Percentiles rank a stretch among this genome's conserved stretches.
phyloP scores from a whole-genome alignment of 108 stramenopile genomes.

The Cyclostephanos invisitatus region DNA sequence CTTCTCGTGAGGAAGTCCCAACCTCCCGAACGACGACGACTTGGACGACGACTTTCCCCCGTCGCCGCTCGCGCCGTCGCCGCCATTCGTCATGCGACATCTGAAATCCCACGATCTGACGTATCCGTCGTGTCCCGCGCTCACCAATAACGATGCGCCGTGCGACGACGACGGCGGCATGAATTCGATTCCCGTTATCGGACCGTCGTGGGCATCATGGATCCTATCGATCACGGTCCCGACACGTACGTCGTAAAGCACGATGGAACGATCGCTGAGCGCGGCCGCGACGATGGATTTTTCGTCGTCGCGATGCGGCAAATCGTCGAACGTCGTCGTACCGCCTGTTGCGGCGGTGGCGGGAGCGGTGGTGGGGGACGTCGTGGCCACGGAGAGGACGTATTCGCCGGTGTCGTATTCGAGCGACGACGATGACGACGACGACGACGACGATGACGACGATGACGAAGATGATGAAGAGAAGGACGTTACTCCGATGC shows the following conservation, averaged over 20 bases:
- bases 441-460: not conserved
- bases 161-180: constrained; percentile 23
- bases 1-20: constrained; percentile 55
- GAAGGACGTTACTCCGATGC: constrained; percentile 40
- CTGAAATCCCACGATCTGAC: constrained; percentile 49
- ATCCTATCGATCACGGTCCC: constrained; percentile 19
- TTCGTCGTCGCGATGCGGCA: too few relatives aligned
- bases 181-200: constrained; percentile 40
- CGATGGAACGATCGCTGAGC: constrained; percentile 42
- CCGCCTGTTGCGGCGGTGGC: not conserved
- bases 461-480: constrained; percentile 21
- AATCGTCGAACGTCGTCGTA: too few relatives aligned
- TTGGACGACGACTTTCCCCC: not conserved
- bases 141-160: constrained; percentile 19
- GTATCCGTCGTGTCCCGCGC: too few relatives aligned
- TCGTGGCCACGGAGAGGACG: constrained; percentile 34
- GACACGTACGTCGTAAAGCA: constrained; percentile 20
- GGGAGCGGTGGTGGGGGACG: not conserved
- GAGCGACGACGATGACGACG: not conserved
- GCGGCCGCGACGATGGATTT: constrained; percentile 32
- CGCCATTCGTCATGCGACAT: constrained; percentile 13
- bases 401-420: constrained; percentile 46
- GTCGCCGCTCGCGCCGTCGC: not conserved
- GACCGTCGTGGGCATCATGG: constrained; percentile 35
- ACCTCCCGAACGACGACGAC: constrained; percentile 17